Conservation (phyloP, 345 rosid species). For the Brassica nigra region DNA sequence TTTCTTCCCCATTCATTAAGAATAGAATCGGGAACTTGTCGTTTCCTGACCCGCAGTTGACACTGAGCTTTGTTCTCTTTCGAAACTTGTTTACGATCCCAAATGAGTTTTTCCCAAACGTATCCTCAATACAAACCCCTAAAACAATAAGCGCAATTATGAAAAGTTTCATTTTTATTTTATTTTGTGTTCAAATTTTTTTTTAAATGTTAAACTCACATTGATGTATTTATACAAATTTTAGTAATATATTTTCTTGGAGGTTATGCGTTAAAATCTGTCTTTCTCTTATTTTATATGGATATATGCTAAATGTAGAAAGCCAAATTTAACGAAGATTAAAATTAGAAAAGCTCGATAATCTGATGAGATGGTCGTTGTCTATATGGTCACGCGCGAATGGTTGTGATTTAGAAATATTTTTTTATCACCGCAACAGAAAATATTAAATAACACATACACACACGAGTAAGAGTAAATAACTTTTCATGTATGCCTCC, state of each 20-base stretch:
- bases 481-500: conserved; percentile 28
- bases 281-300: not conserved
- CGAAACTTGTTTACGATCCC: conserved; percentile 16
- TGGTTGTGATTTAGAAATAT: not conserved
- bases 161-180: not conserved
- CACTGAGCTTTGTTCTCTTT: not conserved
- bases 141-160: conserved; percentile 3
- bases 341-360: not conserved
- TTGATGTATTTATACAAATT: not conserved
- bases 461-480: not conserved
- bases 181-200: not conserved
- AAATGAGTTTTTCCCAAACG: conserved; percentile 14
- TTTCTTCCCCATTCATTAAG: not conserved
- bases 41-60: conserved; percentile 15
- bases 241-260: not conserved
- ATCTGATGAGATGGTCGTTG: not conserved
- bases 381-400: not conserved
- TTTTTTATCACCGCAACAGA: not conserved
- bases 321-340: not conserved
- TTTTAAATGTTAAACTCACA: not conserved
- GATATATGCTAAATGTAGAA: not conserved
- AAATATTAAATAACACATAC: not conserved
- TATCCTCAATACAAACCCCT: conserved; percentile 24
- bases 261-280: not conserved
- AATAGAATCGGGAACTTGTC: not conserved